These are phyloP conservation scores for Wickerhamiella shivajii DNA, from an alignment of 805 yeast species.

Conservation along the genomic window DNA sequence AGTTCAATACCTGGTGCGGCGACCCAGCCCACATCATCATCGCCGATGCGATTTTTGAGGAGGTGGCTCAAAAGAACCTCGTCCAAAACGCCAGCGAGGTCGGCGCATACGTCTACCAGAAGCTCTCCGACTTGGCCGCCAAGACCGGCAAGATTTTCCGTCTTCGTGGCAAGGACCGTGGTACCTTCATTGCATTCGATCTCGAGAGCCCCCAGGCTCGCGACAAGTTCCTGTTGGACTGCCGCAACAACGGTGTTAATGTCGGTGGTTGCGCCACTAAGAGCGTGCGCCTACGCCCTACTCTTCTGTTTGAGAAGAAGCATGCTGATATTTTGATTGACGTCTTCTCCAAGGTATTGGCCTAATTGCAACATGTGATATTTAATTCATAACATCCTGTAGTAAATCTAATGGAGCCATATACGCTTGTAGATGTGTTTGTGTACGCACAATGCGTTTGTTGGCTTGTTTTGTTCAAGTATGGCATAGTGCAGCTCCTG, in stretches of 20 bases:
- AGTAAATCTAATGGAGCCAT: conserved; percentile 20
- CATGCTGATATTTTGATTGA: conserved; percentile 57
- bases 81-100: conserved; percentile 41
- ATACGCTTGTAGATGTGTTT: conserved; percentile 14
- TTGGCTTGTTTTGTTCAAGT: neutral
- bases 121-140: conserved; percentile 37
- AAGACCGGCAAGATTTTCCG: conserved; percentile 40
- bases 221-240: conserved; percentile 43
- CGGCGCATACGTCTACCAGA: conserved; percentile 50
- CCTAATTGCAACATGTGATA: neutral
- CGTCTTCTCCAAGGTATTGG: conserved; percentile 27
- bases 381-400: no score
- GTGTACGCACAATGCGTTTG: neutral
- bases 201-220: conserved; percentile 39
- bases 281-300: conserved; percentile 70
- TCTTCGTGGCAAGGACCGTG: conserved; percentile 62
- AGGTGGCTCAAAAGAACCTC: conserved; percentile 46
- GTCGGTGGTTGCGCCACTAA: conserved; percentile 75
- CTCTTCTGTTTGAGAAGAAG: conserved; percentile 61
- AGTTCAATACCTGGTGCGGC: conserved; percentile 91
- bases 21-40: conserved; percentile 71
- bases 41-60: conserved; percentile 58
- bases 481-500: conserved; percentile 2
- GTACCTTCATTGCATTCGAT: conserved; percentile 77
- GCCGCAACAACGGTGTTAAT: conserved; percentile 56